Evolutionary conservation across 352 stramenopile genomes (phyloP), one percentile per base, ranked within the genome.

Genomic region (Globisporangium sylvaticum): DNA sequence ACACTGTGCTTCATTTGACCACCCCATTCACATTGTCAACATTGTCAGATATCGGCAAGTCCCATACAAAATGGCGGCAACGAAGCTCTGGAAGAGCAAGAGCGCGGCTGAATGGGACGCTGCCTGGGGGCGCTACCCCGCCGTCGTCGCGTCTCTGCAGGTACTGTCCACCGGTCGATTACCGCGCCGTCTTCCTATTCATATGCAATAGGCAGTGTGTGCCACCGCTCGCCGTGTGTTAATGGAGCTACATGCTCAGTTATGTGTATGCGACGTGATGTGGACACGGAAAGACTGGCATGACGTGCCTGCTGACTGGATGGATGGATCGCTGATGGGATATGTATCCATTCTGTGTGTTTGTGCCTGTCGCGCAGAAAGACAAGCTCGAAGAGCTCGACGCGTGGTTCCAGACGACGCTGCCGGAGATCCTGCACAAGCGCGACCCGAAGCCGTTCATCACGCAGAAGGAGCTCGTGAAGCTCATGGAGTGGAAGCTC

Each of bases 401-500:
- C 64, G 67, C 52, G 39, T 93, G 84, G 84, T 80, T 86, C 69
- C 80, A 79, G 55, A 53, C 25, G 31, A 54, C 73, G 20, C 72
- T 90, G 57, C 83, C 77, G 14, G 34, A 61, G 9, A 60, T 76
- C 65, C 70, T 93, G 50, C 74, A 66, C 18, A 69, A 44, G 15
- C 83, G 84, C 15, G 81, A 89, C 22, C 83, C 84, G 5, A 31
- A 66, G 61, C 71, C 84, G 15, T 81, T 79, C 63, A 58, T 91
- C 64, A 79, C 69, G 37, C 78, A 92, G 53, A 12, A 58, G 25
- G 82, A 94, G 57, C 69, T 94, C 44, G 67, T 76, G 29, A 70
- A 78, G 50, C 74, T 94, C 50, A 90, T 94, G 84, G 67, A 91
- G 63, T 94, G 86, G 86, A 94, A 92, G 67, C 81, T 94, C 48